Evolutionary conservation across 1,284 basidiomycete species (phyloP).

Genomic region (Rhizopogon hawkerae): DNA sequence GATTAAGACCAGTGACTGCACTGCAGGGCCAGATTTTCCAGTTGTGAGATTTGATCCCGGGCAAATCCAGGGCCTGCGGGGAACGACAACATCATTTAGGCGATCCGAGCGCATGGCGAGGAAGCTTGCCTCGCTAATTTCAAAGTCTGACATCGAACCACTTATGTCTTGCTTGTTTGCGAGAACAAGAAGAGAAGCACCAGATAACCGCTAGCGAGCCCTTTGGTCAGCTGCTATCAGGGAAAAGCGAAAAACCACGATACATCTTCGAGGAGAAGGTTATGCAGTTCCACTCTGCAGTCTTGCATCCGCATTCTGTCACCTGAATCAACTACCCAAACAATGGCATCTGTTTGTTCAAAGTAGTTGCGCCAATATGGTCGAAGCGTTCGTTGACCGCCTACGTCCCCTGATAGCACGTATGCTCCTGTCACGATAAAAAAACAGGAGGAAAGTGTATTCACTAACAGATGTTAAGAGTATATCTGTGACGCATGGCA

Average conservation of each 20-base stretch:
- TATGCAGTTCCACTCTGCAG: conserved; percentile 82
- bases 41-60: conserved; percentile 73
- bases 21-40: conserved; percentile 93
- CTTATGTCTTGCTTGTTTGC: conserved; percentile 99
- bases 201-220: conserved; percentile 68
- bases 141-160: conserved; percentile 74
- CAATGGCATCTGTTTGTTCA: conserved; percentile 95
- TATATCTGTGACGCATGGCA: conserved; percentile 53
- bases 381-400: conserved; percentile 89
- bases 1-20: conserved; percentile 81
- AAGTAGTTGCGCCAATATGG: conserved; percentile 99
- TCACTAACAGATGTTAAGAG: conserved; percentile 82
- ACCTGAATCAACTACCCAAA: conserved; percentile 97
- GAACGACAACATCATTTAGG: conserved; percentile 10
- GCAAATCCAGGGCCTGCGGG: conserved; percentile 66
- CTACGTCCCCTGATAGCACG: conserved; percentile 80
- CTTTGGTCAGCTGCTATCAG: conserved; percentile 13
- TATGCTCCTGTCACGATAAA: conserved; percentile 10
- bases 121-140: conserved; percentile 72
- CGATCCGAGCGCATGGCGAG: conserved; percentile 8
- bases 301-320: conserved; percentile 86
- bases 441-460: conserved; percentile 9
- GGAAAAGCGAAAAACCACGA: conserved; percentile 10
- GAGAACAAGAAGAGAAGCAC: conserved; percentile 91
- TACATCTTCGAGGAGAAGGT: conserved; percentile 87